Conservation (phyloP, 2,329 filamentous ascomycete genomes). For the Huntiella savannae region DNA sequence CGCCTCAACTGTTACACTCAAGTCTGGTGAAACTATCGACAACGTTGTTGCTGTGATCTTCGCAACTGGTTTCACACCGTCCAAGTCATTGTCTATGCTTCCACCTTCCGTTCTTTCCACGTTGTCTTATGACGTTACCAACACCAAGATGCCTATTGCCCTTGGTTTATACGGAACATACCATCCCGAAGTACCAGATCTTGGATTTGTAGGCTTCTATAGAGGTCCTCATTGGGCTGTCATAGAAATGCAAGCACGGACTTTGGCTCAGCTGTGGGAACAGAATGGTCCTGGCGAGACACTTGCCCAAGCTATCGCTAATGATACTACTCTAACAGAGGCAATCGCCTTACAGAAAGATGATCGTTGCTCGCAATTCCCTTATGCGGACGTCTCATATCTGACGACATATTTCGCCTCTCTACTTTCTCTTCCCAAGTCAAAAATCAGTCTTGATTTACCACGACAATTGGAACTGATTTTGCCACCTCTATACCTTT, state of each 20-base stretch:
- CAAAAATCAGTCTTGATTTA: constrained; percentile 18
- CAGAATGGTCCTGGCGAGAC: constrained; percentile 10
- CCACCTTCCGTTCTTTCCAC: constrained; percentile 32
- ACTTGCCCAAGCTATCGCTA: constrained; percentile 14
- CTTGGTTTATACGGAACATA: constrained; percentile 49
- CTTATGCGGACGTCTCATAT: constrained; percentile 65
- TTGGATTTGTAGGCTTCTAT: constrained; percentile 73
- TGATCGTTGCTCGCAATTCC: constrained; percentile 46
- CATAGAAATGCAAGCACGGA: constrained; percentile 68
- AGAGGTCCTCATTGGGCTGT: constrained; percentile 71
- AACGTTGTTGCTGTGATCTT: constrained; percentile 49
- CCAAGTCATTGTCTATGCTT: constrained; percentile 45
- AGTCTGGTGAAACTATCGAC: constrained; percentile 21
- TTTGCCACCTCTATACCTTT: too few species aligned
- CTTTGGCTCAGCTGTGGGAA: constrained; percentile 43
- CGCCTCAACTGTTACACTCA: constrained; percentile 20
- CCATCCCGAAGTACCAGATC: constrained; percentile 37
- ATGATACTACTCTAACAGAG: constrained; percentile 26
- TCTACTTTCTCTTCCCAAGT: constrained; percentile 27
- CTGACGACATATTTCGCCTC: constrained; percentile 52
- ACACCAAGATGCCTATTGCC: constrained; percentile 40
- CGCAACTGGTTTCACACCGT: constrained; percentile 56
- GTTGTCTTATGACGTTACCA: constrained; percentile 36
- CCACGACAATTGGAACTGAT: too few species aligned
- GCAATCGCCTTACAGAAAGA: constrained; percentile 32